Conservation (phyloP, 768 basidiomycete species). For the Tricholomella constricta region DNA sequence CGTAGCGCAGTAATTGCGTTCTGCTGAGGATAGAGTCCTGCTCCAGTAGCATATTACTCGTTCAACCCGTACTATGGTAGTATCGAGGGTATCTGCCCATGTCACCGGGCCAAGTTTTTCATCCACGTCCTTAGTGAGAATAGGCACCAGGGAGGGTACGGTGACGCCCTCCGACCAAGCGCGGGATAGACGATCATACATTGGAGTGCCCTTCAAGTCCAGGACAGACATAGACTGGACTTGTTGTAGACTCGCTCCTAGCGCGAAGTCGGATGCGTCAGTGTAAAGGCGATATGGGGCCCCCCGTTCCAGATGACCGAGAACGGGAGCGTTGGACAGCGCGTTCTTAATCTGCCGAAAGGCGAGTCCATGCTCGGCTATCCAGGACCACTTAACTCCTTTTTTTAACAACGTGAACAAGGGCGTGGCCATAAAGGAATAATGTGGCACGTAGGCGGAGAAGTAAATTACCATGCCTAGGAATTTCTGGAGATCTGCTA, state of each 20-base stretch:
- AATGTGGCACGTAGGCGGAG: conserved; percentile 35
- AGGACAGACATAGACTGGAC: no score
- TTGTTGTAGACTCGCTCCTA: no score
- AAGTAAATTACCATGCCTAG: conserved; percentile 42
- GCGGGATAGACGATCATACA: conserved; percentile 17
- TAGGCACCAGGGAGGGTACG: no score
- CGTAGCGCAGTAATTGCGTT: conserved; percentile 31
- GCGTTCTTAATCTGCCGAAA: conserved; percentile 30
- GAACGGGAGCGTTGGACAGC: conserved; percentile 32
- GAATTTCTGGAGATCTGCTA: conserved; percentile 31
- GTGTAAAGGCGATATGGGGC: no score
- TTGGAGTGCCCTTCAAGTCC: conserved; percentile 30
- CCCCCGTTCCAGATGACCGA: conserved; percentile 30
- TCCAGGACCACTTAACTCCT: conserved; percentile 25
- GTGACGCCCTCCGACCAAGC: no score
- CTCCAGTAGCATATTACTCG: no score
- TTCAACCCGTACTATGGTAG: conserved; percentile 29
- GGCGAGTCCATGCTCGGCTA: conserved; percentile 21
- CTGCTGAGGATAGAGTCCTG: conserved; percentile 23
- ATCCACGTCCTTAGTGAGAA: no score
- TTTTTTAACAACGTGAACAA: conserved; percentile 33
- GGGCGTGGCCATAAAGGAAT: no score
- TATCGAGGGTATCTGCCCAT: conserved; percentile 16
- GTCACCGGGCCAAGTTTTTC: background rate
- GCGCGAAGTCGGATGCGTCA: no score